Evolutionary conservation across 2,329 filamentous ascomycete species (phyloP), one percentile per base, ranked within the genome.

Genomic region (Colletotrichum somersetense): DNA sequence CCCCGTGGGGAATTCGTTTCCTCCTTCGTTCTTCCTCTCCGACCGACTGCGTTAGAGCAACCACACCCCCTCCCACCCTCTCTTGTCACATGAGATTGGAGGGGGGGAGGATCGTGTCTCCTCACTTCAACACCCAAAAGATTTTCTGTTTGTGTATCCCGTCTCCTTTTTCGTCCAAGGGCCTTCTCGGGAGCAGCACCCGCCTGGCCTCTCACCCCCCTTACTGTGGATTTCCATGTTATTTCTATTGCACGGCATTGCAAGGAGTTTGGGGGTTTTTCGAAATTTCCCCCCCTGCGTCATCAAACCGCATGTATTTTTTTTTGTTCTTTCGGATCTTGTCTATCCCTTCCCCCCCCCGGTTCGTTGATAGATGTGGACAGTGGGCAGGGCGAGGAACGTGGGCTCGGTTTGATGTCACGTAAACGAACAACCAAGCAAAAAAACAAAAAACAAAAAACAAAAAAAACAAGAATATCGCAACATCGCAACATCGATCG

Each of bases 201-300:
- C 30, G 5, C 52, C 6, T 8, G 16, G 14, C 3, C 38, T 30
- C 30, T 30, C 30, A 30, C 11, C 10, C 14, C 18, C 40, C 16
- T 11, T 30, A 7, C 52, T 1, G 10, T 56, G 16, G 18, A 4
- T 33, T 38, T 2, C 33, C 50, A n/a, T 53, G 23, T 30, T 53
- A 10, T 53, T 33, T 33, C 11, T 56, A 11, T 38, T 14, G 20
- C 35, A 33, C n/a, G 67, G 67, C 71, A 73, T 73, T 71, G 71
- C 71, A 73, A 57, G 71, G 71, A 73, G 71, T 73, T 73, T 62
- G 8, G 66, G 62, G 18, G 23, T 58, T 8, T 48, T 16, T 56
- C 44, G 42, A 44, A 44, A 14, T 23, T 16, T n/a, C 20, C n/a
- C 23, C 30, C 33, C 5, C 5, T 46, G 18, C 6, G 44, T 46